A percentile compares a stretch with the other conserved stretches of the same genome.
phyloP scores from a whole-genome alignment of 2,329 filamentous ascomycete genomes.

The Trichoderma sp. region DNA sequence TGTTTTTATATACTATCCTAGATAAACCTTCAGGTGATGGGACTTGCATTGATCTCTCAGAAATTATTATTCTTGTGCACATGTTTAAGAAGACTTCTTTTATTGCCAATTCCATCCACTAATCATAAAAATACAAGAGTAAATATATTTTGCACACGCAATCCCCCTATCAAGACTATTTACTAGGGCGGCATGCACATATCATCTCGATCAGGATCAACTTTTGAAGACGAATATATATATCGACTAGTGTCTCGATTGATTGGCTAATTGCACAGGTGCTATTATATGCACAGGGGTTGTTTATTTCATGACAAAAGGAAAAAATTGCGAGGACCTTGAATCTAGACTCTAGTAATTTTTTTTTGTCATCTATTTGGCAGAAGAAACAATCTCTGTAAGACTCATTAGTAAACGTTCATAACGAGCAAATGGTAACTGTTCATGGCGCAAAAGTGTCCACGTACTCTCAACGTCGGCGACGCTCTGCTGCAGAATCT shows the following conservation, averaged over 20 bases:
- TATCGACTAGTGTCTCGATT: constrained; percentile 41
- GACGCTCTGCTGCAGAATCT: constrained; percentile 97
- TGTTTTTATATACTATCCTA: no score
- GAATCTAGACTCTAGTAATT: constrained; percentile 40
- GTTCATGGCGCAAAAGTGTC: not conserved
- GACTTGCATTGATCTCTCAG: not conserved
- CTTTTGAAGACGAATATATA: constrained; percentile 12
- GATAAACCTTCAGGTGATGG: not conserved
- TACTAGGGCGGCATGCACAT: constrained; percentile 21
- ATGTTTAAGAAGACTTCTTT: not conserved
- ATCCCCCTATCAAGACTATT: not conserved
- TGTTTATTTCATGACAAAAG: constrained; percentile 51
- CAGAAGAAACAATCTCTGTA: constrained; percentile 64
- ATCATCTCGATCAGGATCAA: constrained; percentile 21
- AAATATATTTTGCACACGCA: constrained; percentile 16
- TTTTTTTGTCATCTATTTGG: constrained; percentile 55
- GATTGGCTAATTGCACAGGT: constrained; percentile 62
- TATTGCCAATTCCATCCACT: not conserved
- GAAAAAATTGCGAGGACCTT: constrained; percentile 48
- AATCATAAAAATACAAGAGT: constrained; percentile 11
- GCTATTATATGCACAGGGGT: constrained; percentile 57
- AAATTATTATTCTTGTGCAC: not conserved
- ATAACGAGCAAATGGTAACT: not conserved
- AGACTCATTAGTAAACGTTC: constrained; percentile 38
- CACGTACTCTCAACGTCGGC: constrained; percentile 87